These are phyloP conservation scores for Neolentinus lepideus DNA, from an alignment of 1,284 basidiomycete genomes.

Conservation along the genomic window DNA sequence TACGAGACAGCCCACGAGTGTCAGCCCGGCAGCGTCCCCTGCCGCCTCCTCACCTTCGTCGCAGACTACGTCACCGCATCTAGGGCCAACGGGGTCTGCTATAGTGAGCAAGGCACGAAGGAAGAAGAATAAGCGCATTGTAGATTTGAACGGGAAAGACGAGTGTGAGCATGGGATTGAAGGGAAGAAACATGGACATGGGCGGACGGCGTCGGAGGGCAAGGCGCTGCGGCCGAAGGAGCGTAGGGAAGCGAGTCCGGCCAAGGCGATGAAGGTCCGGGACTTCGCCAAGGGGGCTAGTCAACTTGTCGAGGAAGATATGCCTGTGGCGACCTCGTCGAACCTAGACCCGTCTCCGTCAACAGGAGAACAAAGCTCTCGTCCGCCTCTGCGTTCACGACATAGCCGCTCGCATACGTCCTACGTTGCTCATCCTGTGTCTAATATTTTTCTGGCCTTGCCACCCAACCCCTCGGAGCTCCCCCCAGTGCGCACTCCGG, in stretches of 20 bases:
- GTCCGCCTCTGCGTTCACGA: neutral
- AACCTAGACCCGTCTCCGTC: conserved; percentile 11
- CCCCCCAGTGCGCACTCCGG: conserved; percentile 7
- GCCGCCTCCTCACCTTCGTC: conserved; percentile 33
- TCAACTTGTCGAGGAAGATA: no score
- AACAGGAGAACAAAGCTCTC: conserved; percentile 18
- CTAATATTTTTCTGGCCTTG: neutral
- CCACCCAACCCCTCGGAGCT: conserved; percentile 2
- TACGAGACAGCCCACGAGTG: conserved; percentile 15
- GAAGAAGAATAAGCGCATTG: conserved; percentile 63
- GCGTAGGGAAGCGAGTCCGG: neutral
- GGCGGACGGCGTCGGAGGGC: conserved; percentile 1
- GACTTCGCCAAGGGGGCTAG: neutral
- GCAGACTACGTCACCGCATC: conserved; percentile 33
- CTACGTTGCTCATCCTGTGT: neutral
- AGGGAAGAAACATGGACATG: conserved; percentile 12
- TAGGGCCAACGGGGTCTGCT: conserved; percentile 24
- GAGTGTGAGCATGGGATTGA: conserved; percentile 23
- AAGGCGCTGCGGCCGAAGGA: neutral
- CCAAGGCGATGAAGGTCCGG: neutral
- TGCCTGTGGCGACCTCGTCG: neutral
- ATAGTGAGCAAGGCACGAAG: conserved; percentile 34
- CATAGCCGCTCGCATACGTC: conserved; percentile 15
- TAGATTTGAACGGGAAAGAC: conserved; percentile 48
- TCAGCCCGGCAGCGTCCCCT: conserved; percentile 24